Conservation (phyloP, 2,329 filamentous ascomycete genomes). For the Lizonia empirigonia region DNA sequence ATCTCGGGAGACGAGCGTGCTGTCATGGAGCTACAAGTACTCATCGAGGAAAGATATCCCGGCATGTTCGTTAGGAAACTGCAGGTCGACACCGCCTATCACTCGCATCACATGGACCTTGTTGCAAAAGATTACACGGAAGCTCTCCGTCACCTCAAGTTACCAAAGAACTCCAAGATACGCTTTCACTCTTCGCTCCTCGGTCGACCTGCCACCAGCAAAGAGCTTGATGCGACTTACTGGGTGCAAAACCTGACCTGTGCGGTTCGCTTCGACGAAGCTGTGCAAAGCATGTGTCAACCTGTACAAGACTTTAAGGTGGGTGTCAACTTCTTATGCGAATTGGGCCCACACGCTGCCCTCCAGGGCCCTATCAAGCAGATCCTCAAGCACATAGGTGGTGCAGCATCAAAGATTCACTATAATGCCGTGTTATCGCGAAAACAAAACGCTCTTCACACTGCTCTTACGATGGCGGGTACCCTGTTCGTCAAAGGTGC, state of each 20-base stretch:
- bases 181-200: conserved; percentile 29
- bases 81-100: conserved; percentile 54
- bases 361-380: conserved; percentile 34
- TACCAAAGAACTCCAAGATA: conserved; percentile 21
- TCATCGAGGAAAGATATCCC: conserved; percentile 44
- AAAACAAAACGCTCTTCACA: conserved; percentile 28
- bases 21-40: conserved; percentile 42
- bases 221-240: conserved; percentile 25
- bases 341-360: conserved; percentile 34
- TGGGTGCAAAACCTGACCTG: conserved; percentile 34
- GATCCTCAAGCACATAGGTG: conserved; percentile 24
- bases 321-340: conserved; percentile 26
- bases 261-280: conserved; percentile 25
- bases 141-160: conserved; percentile 28
- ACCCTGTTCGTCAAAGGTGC: conserved; percentile 20
- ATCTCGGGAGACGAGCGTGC: conserved; percentile 53
- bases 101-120: conserved; percentile 39
- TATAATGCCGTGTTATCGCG: conserved; percentile 28
- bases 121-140: conserved; percentile 33
- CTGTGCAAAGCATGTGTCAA: conserved; percentile 20
- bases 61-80: conserved; percentile 49
- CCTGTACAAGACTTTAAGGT: conserved; percentile 17
- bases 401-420: conserved; percentile 21
- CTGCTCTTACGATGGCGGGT: conserved; percentile 26
- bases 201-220: conserved; percentile 13